Evolutionary conservation across 208 protist species (phyloP).

Genomic region (Crithidia mellificae): DNA sequence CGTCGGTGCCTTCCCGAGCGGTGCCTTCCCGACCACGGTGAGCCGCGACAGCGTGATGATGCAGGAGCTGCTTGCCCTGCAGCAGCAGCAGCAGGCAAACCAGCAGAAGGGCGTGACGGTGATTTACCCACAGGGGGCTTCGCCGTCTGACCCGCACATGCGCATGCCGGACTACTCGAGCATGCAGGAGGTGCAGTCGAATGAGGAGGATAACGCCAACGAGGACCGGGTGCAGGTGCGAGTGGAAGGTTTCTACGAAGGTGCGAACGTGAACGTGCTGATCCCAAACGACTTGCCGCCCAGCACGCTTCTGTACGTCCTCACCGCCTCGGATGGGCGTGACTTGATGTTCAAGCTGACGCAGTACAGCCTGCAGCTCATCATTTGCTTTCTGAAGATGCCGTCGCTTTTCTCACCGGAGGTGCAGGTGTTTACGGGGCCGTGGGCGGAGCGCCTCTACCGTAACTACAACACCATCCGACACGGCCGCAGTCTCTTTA

Average conservation of each 20-base stretch:
- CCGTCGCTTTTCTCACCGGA: slow-evolving; percentile 67
- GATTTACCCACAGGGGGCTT: slow-evolving; percentile 40
- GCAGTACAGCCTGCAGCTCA: slow-evolving; percentile 77
- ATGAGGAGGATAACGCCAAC: slow-evolving; percentile 41
- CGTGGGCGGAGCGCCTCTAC: slow-evolving; percentile 70
- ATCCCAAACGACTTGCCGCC: slow-evolving; percentile 84
- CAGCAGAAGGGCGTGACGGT: slow-evolving; percentile 39
- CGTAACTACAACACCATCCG: slow-evolving; percentile 88
- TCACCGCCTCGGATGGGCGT: slow-evolving; percentile 84
- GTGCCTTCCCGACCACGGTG: slow-evolving; percentile 7
- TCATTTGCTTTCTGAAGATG: slow-evolving; percentile 74
- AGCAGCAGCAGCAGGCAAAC: slow-evolving; percentile 15
- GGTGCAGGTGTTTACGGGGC: slow-evolving; percentile 41
- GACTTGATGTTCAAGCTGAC: slow-evolving; percentile 84
- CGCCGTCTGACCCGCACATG: slow-evolving; percentile 19
- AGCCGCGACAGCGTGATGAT: slow-evolving; percentile 20
- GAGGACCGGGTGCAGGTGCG: slow-evolving; percentile 69
- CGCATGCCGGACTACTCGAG: slow-evolving; percentile 22
- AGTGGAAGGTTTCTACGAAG: slow-evolving; percentile 79
- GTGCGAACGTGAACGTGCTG: slow-evolving; percentile 42
- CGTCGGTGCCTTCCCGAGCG: neutral
- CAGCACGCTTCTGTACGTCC: slow-evolving; percentile 81
- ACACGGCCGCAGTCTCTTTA: slow-evolving; percentile 85
- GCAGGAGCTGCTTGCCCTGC: slow-evolving; percentile 15
- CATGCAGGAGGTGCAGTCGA: slow-evolving; percentile 17